These are phyloP conservation scores for Cymbidium sinense DNA, from an alignment of 106 monocot genomes.

Conservation along the genomic window DNA sequence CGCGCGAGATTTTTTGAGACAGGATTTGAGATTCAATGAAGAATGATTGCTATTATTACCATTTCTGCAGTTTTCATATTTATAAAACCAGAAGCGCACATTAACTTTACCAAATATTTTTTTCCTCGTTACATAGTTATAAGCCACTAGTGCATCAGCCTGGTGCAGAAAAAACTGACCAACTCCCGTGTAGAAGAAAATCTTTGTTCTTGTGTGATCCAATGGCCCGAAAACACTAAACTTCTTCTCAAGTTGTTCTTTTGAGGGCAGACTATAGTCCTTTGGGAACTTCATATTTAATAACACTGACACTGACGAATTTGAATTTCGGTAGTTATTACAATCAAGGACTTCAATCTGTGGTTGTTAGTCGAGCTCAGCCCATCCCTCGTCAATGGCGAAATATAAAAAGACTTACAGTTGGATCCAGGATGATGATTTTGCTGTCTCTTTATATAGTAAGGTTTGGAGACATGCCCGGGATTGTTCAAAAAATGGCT, in stretches of 20 bases:
- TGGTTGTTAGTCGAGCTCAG: no score
- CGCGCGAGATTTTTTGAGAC: no score
- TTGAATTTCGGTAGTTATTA: background rate
- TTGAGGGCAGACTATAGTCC: constrained; percentile 34
- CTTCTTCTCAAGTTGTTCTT: constrained; percentile 33
- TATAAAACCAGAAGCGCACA: constrained; percentile 47
- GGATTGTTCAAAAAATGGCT: background rate
- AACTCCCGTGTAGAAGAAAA: constrained; percentile 47
- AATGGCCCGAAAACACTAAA: constrained; percentile 37
- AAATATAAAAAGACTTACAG: constrained; percentile 19
- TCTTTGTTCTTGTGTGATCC: constrained; percentile 33
- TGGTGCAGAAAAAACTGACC: constrained; percentile 32
- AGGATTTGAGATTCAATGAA: no score
- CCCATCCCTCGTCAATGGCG: constrained; percentile 26
- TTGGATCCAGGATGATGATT: background rate
- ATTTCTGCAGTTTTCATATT: background rate
- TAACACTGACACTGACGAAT: constrained; percentile 12
- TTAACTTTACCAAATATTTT: constrained; percentile 28
- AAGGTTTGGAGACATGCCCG: background rate
- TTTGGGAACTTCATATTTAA: constrained; percentile 57
- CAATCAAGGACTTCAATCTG: background rate
- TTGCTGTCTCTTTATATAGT: background rate
- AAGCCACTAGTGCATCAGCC: constrained; percentile 28
- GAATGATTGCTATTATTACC: no score
- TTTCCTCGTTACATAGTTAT: constrained; percentile 23